Evolutionary conservation across 805 yeast species (phyloP).

Genomic region (Helenozyma baotianmanensis): DNA sequence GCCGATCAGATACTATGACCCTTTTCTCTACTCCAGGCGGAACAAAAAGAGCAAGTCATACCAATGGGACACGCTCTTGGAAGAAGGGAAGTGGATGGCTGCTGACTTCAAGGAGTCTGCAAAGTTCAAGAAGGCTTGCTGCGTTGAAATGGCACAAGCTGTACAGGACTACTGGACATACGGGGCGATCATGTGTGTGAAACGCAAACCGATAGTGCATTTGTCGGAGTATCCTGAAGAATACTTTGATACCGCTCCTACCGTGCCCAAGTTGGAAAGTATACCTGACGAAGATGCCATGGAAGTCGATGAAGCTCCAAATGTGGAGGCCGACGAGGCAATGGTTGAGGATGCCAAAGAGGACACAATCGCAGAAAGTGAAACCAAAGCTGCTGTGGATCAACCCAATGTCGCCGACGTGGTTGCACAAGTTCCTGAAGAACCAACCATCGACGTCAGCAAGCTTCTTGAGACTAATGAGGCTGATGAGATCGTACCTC

Average conservation of each 20-base stretch:
- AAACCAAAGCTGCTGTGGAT: background rate
- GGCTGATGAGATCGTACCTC: constrained; percentile 21
- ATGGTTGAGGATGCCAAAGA: too few species aligned
- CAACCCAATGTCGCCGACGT: background rate
- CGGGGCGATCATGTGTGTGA: constrained; percentile 65
- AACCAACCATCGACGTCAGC: constrained; percentile 31
- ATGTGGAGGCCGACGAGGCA: too few species aligned
- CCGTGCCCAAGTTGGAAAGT: background rate
- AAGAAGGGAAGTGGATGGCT: constrained; percentile 83
- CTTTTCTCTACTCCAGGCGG: constrained; percentile 36
- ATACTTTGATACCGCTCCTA: background rate
- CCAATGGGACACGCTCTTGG: constrained; percentile 70
- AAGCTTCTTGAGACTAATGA: constrained; percentile 18
- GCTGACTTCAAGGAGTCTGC: constrained; percentile 68
- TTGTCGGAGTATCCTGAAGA: constrained; percentile 5
- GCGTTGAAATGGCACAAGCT: constrained; percentile 66
- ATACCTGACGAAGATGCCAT: constrained; percentile 10
- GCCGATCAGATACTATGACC: constrained; percentile 68
- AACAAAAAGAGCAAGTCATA: constrained; percentile 32
- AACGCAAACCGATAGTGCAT: constrained; percentile 40
- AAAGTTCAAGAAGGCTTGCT: constrained; percentile 65
- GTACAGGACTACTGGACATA: constrained; percentile 72
- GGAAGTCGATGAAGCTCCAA: constrained; percentile 7
- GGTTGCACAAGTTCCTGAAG: constrained; percentile 1
- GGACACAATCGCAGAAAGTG: background rate